Evolutionary conservation across 768 basidiomycete genomes (phyloP).

Genomic region (Kwoniella sp.): DNA sequence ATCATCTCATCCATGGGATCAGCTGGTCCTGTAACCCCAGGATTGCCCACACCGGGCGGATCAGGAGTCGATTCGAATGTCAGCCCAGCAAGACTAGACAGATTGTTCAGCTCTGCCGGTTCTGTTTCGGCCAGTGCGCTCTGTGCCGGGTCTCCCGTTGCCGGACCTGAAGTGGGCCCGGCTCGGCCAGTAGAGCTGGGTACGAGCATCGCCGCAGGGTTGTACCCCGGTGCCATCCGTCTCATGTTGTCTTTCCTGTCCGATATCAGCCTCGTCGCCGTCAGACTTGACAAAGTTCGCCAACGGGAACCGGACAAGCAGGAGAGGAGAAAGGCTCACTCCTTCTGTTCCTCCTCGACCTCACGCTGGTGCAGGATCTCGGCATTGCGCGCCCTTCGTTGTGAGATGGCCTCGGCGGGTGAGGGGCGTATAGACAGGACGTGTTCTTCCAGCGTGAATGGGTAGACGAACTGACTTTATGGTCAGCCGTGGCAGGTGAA

Average conservation of each 20-base stretch:
- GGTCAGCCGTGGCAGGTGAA: too few species aligned
- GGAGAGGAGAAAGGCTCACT: slow-evolving; percentile 54
- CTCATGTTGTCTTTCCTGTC: slow-evolving; percentile 39
- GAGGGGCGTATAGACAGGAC: slow-evolving; percentile 70
- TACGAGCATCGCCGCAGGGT: slow-evolving; percentile 37
- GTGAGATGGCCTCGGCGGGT: slow-evolving; percentile 63
- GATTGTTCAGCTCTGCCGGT: neutral
- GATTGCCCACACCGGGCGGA: neutral
- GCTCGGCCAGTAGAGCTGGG: slow-evolving; percentile 17
- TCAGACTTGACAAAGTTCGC: neutral
- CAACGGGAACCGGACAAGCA: neutral
- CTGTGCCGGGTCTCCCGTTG: too few species aligned
- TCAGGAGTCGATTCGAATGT: neutral
- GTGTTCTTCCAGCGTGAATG: slow-evolving; percentile 87
- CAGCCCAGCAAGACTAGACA: neutral
- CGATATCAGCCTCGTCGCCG: neutral
- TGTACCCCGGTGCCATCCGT: slow-evolving; percentile 42
- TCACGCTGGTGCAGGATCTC: slow-evolving; percentile 66
- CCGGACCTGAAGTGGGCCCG: neutral
- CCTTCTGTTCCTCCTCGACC: slow-evolving; percentile 67
- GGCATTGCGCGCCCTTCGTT: slow-evolving; percentile 65
- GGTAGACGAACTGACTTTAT: slow-evolving; percentile 98
- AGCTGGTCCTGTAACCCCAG: slow-evolving; percentile 21
- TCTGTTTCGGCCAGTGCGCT: neutral
- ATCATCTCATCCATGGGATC: slow-evolving; percentile 79